Evolutionary conservation across 1,284 basidiomycete genomes (phyloP).

Genomic region (Crocinoboletus sp.): DNA sequence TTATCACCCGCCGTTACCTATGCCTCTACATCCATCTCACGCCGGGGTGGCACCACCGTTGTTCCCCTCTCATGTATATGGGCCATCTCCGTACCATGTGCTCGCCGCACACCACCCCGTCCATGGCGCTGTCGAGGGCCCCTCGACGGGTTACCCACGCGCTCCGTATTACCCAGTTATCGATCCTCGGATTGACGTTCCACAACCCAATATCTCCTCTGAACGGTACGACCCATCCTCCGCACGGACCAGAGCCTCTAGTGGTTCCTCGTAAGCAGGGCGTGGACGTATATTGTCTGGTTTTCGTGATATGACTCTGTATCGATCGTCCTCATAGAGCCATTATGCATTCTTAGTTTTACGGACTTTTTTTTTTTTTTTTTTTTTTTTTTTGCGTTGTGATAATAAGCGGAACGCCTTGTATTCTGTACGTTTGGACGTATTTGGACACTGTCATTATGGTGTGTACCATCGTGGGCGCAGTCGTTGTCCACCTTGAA

Average conservation of each 20-base stretch:
- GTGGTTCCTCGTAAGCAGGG: constrained; percentile 18
- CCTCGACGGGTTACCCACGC: constrained; percentile 24
- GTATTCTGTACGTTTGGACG: constrained; percentile 23
- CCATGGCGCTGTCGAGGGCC: constrained; percentile 16
- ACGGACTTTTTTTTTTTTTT: neutral
- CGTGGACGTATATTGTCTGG: neutral
- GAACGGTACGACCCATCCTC: constrained; percentile 32
- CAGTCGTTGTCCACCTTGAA: constrained; percentile 2
- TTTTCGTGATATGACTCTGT: neutral
- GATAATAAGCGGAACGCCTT: neutral
- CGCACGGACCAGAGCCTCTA: constrained; percentile 5
- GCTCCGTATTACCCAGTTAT: constrained; percentile 36
- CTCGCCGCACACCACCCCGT: constrained; percentile 22
- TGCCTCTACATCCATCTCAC: constrained; percentile 18
- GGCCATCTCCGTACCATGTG: constrained; percentile 27
- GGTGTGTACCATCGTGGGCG: constrained; percentile 8
- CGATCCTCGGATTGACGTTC: constrained; percentile 36
- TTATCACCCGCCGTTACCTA: constrained; percentile 15
- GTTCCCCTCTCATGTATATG: constrained; percentile 23
- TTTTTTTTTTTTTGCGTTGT: too few relatives aligned
- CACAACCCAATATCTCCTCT: constrained; percentile 33
- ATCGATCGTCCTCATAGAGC: neutral
- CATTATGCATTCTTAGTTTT: neutral
- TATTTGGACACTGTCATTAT: constrained; percentile 19
- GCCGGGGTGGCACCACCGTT: constrained; percentile 14